Evolutionary conservation across 371 early-diverging fungal species (phyloP).

Genomic region (Actinomortierella wolfii): DNA sequence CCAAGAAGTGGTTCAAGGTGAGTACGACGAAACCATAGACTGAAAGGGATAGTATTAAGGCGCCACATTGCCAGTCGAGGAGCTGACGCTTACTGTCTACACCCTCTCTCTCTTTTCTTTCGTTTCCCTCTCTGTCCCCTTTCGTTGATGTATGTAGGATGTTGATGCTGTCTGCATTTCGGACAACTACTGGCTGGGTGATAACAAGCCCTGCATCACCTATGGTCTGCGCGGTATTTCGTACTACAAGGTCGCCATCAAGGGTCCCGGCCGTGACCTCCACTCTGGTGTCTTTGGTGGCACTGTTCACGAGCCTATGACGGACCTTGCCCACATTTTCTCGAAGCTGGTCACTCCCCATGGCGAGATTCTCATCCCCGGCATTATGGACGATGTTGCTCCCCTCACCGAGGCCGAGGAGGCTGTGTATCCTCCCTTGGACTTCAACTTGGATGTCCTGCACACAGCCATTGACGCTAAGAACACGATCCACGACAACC

Average conservation of each 20-base stretch:
- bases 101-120: too few relatives aligned
- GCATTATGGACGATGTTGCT: slow-evolving; percentile 92
- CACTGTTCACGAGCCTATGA: slow-evolving; percentile 97
- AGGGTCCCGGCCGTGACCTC: slow-evolving; percentile 88
- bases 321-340: slow-evolving; percentile 86
- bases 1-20: slow-evolving; percentile 77
- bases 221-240: slow-evolving; percentile 97
- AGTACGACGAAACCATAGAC: too few relatives aligned
- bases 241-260: slow-evolving; percentile 80
- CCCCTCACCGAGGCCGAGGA: slow-evolving; percentile 83
- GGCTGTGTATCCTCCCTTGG: slow-evolving; percentile 80
- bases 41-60: too few relatives aligned
- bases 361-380: slow-evolving; percentile 92
- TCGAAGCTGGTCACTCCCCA: slow-evolving; percentile 81
- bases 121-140: too few relatives aligned
- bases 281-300: slow-evolving; percentile 98
- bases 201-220: slow-evolving; percentile 94
- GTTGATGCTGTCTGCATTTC: slow-evolving; percentile 95
- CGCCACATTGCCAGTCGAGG: too few relatives aligned
- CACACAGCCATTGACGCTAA: slow-evolving; percentile 81
- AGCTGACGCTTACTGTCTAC: too few relatives aligned
- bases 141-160: slow-evolving; percentile 47
- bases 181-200: slow-evolving; percentile 98
- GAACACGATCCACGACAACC: slow-evolving; percentile 76
- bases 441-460: slow-evolving; percentile 81